phyloP scores from a whole-genome alignment of 768 basidiomycete species.

The Sporobolomyces pararoseus region DNA sequence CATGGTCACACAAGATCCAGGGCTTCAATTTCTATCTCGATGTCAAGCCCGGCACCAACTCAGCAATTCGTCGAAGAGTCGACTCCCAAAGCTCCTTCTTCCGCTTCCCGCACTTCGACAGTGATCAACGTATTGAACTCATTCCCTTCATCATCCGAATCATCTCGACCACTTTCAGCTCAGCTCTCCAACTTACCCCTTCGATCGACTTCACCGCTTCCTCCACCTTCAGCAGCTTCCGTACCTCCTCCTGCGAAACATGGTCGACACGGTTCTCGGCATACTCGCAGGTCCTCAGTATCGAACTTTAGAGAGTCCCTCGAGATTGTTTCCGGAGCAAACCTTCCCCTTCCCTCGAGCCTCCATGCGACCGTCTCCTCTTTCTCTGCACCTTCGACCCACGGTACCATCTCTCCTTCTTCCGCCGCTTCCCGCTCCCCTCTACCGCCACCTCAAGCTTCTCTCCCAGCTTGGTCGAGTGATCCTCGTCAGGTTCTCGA shows the following conservation, averaged over 20 bases:
- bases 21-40: slow-evolving; percentile 39
- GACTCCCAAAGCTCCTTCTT: background rate
- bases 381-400: slow-evolving; percentile 13
- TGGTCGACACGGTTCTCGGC: slow-evolving; percentile 62
- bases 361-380: slow-evolving; percentile 32
- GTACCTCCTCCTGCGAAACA: slow-evolving; percentile 43
- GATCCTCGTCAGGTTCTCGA: slow-evolving; percentile 57
- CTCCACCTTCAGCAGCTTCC: slow-evolving; percentile 16
- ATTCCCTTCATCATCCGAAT: slow-evolving; percentile 2
- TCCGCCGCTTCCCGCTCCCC: slow-evolving; percentile 4
- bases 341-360: background rate
- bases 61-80: background rate
- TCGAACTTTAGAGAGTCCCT: slow-evolving; percentile 85
- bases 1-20: slow-evolving; percentile 39
- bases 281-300: slow-evolving; percentile 77
- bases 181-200: background rate
- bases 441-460: background rate
- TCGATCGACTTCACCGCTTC: slow-evolving; percentile 21
- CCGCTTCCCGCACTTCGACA: slow-evolving; percentile 8
- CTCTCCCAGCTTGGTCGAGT: slow-evolving; percentile 8
- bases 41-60: slow-evolving; percentile 14
- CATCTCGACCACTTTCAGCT: background rate
- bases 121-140: slow-evolving; percentile 16
- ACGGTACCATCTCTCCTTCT: background rate
- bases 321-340: slow-evolving; percentile 74